Evolutionary conservation across 257 asterid species (phyloP), one percentile per base, ranked within the genome.

Genomic region (Solanum acaule): DNA sequence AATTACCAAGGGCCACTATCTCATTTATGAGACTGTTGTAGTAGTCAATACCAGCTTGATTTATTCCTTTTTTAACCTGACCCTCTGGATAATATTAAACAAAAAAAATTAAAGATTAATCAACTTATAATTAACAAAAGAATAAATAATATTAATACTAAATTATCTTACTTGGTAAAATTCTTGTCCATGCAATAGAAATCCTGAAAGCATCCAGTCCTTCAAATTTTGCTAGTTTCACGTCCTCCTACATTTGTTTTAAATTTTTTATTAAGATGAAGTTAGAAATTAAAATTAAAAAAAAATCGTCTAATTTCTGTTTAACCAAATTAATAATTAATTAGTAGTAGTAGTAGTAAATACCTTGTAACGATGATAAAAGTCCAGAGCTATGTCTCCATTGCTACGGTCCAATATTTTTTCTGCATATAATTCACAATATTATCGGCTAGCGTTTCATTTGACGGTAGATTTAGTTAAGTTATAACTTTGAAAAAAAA

Each of bases 141-240:
- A 4, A 38, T 14, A 11, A 13, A 52, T 35, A 11, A 29, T 22
- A 34, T 3, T 15, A 16, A n/a, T 14, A 25, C 13, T 22, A 23
- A n/a, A 15, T 20, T 3, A 22, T 34, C 92, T 86, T 93, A 95
- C 98, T 61, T 12, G 98, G 98, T 87, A 95, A 89, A 49, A 95
- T 34, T 49, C 96, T 89, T 10, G 98, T 13, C 98, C 98, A 94
- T 4, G 98, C 92, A 88, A 95, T 95, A 22, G 98, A 95, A 77
- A 95, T 67, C 86, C 98, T 88, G 90, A 95, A 94, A 40, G 90
- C 92, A 72, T 91, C 89, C 63, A 92, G 14, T 78, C 94, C 94
- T 5, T 92, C 25, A 22, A 42, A 77, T 87, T 95, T 92, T 91
- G 93, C 20, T 84, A 90, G 40, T 81, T 93, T 86, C 16, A 93